Evolutionary conservation across 345 rosid species (phyloP).

Genomic region (Citrus sp.): DNA sequence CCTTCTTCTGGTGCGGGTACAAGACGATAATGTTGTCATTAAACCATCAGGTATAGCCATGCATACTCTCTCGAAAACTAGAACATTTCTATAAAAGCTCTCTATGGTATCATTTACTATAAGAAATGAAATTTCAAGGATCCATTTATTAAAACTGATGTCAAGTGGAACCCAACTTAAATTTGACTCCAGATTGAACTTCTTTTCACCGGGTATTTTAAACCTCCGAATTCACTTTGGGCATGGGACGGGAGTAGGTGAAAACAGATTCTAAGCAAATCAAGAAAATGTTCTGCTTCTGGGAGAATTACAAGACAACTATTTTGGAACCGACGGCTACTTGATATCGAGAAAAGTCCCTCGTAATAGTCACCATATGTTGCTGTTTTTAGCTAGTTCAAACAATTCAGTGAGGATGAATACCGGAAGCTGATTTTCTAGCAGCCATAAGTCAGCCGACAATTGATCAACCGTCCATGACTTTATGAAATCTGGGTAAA

Average conservation of each 20-base stretch:
- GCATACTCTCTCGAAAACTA: not conserved
- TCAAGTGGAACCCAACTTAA: not conserved
- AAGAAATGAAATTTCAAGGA: not conserved
- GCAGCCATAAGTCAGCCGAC: slow-evolving; percentile 7
- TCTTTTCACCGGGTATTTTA: not conserved
- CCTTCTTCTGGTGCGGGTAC: slow-evolving; percentile 4
- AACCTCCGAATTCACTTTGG: not conserved
- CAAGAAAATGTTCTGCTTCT: not conserved
- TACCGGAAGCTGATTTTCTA: slow-evolving; percentile 30
- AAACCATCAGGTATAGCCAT: not conserved
- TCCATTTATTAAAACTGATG: not conserved
- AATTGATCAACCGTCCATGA: slow-evolving; percentile 1
- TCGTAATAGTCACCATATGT: not conserved
- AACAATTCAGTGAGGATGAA: slow-evolving; percentile 20
- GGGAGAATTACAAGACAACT: not conserved
- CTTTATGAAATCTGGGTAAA: not conserved
- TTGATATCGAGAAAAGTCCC: not conserved
- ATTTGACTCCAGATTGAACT: not conserved
- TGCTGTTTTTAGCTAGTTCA: not conserved
- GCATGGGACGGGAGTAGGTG: not conserved
- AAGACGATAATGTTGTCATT: not conserved
- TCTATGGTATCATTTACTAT: not conserved
- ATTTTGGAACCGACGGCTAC: not conserved
- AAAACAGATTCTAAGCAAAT: not conserved
- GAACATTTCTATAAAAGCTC: not conserved